Conservation (phyloP, 345 rosid genomes). For the Melaleuca alternifolia region DNA sequence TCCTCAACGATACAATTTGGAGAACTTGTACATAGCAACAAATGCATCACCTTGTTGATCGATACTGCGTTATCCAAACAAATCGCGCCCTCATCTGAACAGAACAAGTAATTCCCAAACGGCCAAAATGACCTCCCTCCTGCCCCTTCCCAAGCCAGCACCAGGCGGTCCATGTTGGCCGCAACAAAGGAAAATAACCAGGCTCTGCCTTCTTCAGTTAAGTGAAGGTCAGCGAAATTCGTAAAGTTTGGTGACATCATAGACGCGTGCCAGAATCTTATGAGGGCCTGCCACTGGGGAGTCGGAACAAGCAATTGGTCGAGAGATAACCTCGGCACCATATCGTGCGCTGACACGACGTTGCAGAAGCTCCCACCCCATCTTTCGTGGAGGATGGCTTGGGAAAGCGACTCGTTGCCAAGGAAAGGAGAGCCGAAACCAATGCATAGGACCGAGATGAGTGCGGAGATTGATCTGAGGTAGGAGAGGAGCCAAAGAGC, state of each 20-base stretch:
- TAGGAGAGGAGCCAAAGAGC: constrained; percentile 70
- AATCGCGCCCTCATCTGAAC: constrained; percentile 57
- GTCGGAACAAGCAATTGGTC: constrained; percentile 9
- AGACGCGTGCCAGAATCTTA: constrained; percentile 14
- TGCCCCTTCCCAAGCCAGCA: not conserved
- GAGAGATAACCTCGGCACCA: constrained; percentile 45
- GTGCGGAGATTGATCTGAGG: constrained; percentile 14
- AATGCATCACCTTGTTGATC: constrained; percentile 40
- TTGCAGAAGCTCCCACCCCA: constrained; percentile 67
- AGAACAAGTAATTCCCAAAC: constrained; percentile 61
- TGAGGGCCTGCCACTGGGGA: constrained; percentile 8
- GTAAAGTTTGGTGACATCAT: constrained; percentile 8
- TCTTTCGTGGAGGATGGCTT: constrained; percentile 37
- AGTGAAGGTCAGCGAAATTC: not conserved
- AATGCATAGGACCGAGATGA: constrained; percentile 45
- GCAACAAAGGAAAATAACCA: constrained; percentile 3
- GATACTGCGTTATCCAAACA: constrained; percentile 53
- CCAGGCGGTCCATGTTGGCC: not conserved
- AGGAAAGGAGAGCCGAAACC: constrained; percentile 75
- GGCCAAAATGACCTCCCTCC: constrained; percentile 39
- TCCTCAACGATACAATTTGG: constrained; percentile 32
- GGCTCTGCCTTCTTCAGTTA: constrained; percentile 5
- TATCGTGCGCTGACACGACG: constrained; percentile 46
- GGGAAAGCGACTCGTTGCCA: constrained; percentile 50
- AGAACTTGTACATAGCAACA: constrained; percentile 18